Evolutionary conservation across 2,329 filamentous ascomycete genomes (phyloP), one percentile per base, ranked within the genome.

Genomic region (Hypomyces perniciosus): DNA sequence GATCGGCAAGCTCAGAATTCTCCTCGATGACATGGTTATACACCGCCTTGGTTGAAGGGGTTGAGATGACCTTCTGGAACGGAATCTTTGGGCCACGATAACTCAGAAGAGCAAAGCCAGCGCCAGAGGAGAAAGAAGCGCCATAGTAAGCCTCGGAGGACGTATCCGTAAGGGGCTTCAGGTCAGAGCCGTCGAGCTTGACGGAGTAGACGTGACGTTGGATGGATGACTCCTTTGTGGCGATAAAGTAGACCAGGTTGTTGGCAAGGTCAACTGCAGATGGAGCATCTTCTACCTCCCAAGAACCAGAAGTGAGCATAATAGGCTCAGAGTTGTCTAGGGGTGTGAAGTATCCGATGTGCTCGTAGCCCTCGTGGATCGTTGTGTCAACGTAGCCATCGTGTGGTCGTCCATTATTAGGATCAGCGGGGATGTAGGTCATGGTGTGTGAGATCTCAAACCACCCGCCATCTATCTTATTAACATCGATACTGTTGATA

Each of bases 351-450:
- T 97, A 97, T 0, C 87, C 93, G 46, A 99, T 73, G 61, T 99
- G 93, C 59, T 97, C 89, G 59, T 88, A 89, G 50, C 90, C 85
- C 20, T 95, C 80, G 62, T 95, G 77, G 50, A 97, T 86, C 53
- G 97, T 75, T 0, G 87, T 90, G 67, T 99, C 93, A 55, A 99
- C 84, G 62, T 99, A 99, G 26, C 93, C 93, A 67, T 96, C 90
- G 5, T 92, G 70, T 2, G 80, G 75, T 26, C 91, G 84, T 10
- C 88, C 88, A 55, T 88, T 89, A 8, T 72, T 67, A 26, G 86
- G 79, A 65, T 96, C 89, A 4, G 90, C 88, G 2, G 93, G 93
- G 51, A 99, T 85, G 63, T 86, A 97, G 10, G 76, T 83, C 4
- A 91, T 96, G 39, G 85, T 81, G 61, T 96, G 86, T 1, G 90